Evolutionary conservation across 148 eudicot genomes (phyloP).

Genomic region (Polygonum aviculare): DNA sequence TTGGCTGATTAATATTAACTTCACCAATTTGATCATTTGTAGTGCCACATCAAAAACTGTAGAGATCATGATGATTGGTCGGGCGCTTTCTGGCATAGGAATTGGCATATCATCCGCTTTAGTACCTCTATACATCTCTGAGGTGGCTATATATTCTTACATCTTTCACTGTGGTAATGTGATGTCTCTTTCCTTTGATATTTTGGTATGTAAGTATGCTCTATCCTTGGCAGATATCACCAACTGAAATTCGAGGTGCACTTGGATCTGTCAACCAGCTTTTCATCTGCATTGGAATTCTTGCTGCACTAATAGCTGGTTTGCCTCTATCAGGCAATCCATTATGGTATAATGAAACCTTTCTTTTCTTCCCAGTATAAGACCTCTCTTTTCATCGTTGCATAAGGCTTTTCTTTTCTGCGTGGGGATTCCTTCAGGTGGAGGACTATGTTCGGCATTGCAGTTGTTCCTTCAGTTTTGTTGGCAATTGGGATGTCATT

Average conservation of each 20-base stretch:
- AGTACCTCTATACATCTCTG: conserved; percentile 94
- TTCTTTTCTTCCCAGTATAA: not conserved
- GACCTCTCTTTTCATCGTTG: not conserved
- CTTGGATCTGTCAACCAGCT: conserved; percentile 97
- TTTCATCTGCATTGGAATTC: conserved; percentile 90
- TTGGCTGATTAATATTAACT: conserved; percentile 8
- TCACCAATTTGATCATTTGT: conserved; percentile 17
- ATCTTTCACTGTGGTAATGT: not conserved
- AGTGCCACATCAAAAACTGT: conserved; percentile 80
- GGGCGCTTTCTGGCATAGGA: conserved; percentile 88
- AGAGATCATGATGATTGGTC: conserved; percentile 80
- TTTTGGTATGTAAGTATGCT: conserved; percentile 13
- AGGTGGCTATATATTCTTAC: conserved; percentile 32
- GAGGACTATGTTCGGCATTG: conserved; percentile 95
- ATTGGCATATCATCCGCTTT: conserved; percentile 96
- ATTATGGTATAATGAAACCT: conserved; percentile 40
- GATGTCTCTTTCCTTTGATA: not conserved
- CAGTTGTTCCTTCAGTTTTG: conserved; percentile 69
- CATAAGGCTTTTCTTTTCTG: not conserved
- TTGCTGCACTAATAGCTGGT: conserved; percentile 90
- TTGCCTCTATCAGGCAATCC: conserved; percentile 91
- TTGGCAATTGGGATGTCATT: conserved; percentile 87
- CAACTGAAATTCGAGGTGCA: conserved; percentile 96
- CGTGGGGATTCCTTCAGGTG: conserved; percentile 42
- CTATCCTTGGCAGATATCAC: conserved; percentile 65